Evolutionary conservation across 2,329 filamentous ascomycete genomes (phyloP).

Genomic region (Hypoxylon sp.): DNA sequence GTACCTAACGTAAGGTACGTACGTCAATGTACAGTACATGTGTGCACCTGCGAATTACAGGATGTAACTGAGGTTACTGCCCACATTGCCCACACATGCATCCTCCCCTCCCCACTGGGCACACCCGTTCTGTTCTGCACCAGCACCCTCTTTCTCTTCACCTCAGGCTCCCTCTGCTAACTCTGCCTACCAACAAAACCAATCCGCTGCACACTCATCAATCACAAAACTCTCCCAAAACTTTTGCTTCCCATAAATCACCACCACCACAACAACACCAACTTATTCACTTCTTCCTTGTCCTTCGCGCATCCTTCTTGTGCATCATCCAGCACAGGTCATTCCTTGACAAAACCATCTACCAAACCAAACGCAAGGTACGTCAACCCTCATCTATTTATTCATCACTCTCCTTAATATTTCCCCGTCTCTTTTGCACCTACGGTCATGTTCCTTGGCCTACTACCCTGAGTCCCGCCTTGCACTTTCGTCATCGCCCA

Average conservation of each 20-base stretch:
- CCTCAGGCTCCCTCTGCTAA: constrained; percentile 37
- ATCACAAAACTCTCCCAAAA: constrained; percentile 49
- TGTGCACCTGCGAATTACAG: constrained; percentile 14
- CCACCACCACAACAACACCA: constrained; percentile 48
- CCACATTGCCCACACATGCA: constrained; percentile 26
- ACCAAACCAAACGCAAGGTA: constrained; percentile 43
- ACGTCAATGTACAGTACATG: constrained; percentile 26
- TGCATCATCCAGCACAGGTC: constrained; percentile 49
- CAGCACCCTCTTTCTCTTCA: constrained; percentile 30
- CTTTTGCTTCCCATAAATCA: constrained; percentile 46
- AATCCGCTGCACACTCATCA: constrained; percentile 35
- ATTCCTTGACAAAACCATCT: constrained; percentile 42
- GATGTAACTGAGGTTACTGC: constrained; percentile 29
- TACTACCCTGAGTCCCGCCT: constrained; percentile 52
- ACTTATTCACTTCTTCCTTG: constrained; percentile 39
- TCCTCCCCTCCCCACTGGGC: constrained; percentile 32
- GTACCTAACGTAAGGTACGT: constrained; percentile 15
- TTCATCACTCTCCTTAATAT: constrained; percentile 22
- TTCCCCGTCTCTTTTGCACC: constrained; percentile 28
- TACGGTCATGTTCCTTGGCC: constrained; percentile 47
- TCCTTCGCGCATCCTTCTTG: constrained; percentile 49
- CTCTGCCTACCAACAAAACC: constrained; percentile 41
- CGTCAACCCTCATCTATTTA: constrained; percentile 25
- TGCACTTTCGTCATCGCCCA: constrained; percentile 54
- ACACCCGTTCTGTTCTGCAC: constrained; percentile 23